Percentiles rank a stretch among this genome's conserved stretches.
Conservation (phyloP, 805 yeast species). For the Yarrowia sp. region DNA sequence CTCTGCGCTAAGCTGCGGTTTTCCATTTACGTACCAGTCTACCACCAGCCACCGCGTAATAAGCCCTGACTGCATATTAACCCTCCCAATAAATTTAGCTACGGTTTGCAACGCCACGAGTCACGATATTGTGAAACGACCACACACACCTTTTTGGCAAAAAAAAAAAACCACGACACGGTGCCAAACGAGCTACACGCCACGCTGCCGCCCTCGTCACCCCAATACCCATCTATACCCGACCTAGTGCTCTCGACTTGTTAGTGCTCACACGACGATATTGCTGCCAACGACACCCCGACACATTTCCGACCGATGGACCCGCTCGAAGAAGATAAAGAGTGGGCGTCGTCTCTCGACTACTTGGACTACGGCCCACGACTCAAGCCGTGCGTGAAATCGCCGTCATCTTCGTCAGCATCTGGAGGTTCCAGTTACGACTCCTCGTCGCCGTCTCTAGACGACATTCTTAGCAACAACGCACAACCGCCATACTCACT, state of each 20-base stretch:
- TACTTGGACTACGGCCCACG: constrained; percentile 20
- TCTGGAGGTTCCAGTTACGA: background rate
- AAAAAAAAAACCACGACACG: background rate
- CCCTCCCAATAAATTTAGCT: constrained; percentile 23
- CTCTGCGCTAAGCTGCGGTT: background rate
- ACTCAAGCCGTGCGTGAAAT: constrained; percentile 4
- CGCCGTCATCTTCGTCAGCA: constrained; percentile 13
- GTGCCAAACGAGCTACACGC: background rate
- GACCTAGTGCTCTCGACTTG: background rate
- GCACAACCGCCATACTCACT: constrained; percentile 36
- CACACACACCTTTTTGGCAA: background rate
- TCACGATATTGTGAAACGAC: constrained; percentile 7
- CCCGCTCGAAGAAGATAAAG: constrained; percentile 15
- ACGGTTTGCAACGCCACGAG: constrained; percentile 22
- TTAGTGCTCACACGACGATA: background rate
- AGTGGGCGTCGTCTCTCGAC: constrained; percentile 20
- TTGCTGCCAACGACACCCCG: background rate
- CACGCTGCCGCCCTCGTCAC: background rate
- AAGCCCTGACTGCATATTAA: constrained; percentile 14
- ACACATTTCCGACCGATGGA: background rate
- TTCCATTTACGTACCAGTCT: background rate
- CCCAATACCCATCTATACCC: background rate
- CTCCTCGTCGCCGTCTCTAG: constrained; percentile 34
- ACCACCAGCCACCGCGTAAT: constrained; percentile 24
- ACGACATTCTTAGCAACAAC: constrained; percentile 34